Conservation (phyloP, 352 stramenopile genomes). For the Globisporangium irregulare region DNA sequence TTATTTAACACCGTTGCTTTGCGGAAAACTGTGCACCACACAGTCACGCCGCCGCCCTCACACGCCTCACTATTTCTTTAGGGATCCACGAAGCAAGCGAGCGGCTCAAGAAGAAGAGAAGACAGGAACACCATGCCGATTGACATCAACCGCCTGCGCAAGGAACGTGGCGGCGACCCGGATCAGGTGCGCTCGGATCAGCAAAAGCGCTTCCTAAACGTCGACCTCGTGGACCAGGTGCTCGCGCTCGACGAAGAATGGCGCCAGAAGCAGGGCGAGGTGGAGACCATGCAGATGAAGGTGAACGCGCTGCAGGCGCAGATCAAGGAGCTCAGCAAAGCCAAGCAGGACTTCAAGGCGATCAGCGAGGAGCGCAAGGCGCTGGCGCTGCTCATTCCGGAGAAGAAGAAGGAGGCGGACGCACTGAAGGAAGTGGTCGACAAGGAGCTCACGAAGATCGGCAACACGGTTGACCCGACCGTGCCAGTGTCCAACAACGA, state of each 20-base stretch:
- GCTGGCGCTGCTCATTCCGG: constrained; percentile 58
- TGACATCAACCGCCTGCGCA: constrained; percentile 96
- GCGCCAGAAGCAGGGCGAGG: constrained; percentile 84
- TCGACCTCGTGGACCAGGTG: constrained; percentile 95
- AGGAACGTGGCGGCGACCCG: constrained; percentile 95
- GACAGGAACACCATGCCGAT: constrained; percentile 89
- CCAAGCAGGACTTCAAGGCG: constrained; percentile 84
- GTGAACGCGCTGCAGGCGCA: constrained; percentile 82
- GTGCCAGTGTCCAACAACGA: constrained; percentile 97
- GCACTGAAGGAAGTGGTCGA: constrained; percentile 75
- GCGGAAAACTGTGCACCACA: constrained; percentile 4
- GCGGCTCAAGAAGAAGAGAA: constrained; percentile 10
- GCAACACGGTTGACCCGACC: constrained; percentile 96
- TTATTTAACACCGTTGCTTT: constrained; percentile 1
- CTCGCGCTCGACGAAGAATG: constrained; percentile 92
- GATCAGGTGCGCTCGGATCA: constrained; percentile 93
- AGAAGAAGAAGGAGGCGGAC: constrained; percentile 80
- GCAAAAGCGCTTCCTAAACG: constrained; percentile 91
- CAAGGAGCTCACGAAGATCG: constrained; percentile 88
- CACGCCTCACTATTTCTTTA: constrained; percentile 1
- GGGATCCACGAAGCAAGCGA: background rate
- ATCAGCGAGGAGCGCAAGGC: constrained; percentile 80
- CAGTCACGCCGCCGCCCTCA: background rate
- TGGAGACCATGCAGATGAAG: constrained; percentile 85
- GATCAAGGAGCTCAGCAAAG: constrained; percentile 88